A percentile compares a stretch with the other conserved stretches of the same genome.
phyloP scores from a whole-genome alignment of 2,329 filamentous ascomycete species.

The Alternaria ventricosa region DNA sequence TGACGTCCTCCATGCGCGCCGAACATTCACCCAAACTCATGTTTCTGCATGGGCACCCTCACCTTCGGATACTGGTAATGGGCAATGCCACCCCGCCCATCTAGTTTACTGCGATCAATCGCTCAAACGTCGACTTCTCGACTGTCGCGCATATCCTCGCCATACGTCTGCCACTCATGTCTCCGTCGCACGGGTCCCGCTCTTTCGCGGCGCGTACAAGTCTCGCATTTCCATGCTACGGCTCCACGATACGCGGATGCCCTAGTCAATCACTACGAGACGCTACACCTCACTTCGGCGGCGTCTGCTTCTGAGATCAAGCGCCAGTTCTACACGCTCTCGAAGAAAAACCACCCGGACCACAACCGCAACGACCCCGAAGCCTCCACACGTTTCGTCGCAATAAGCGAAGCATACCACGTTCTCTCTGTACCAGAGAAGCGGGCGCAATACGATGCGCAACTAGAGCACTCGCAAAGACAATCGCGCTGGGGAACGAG shows the following conservation, averaged over 20 bases:
- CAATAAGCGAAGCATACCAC: constrained; percentile 83
- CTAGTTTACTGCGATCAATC: constrained; percentile 19
- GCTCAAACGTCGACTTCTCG: background rate
- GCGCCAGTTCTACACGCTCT: constrained; percentile 90
- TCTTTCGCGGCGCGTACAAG: constrained; percentile 15
- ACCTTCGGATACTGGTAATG: constrained; percentile 15
- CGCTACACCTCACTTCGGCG: constrained; percentile 71
- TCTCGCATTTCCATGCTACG: constrained; percentile 55
- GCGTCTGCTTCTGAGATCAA: constrained; percentile 83
- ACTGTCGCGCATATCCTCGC: background rate
- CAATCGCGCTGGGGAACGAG: constrained; percentile 37
- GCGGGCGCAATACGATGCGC: constrained; percentile 81
- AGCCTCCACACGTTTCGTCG: constrained; percentile 78
- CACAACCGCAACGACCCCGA: constrained; percentile 78
- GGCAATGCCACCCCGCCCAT: constrained; percentile 38
- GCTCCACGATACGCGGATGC: constrained; percentile 44
- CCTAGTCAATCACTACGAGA: constrained; percentile 77
- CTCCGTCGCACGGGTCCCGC: constrained; percentile 13
- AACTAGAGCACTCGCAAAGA: constrained; percentile 56
- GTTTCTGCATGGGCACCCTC: constrained; percentile 2
- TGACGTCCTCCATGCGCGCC: constrained; percentile 35
- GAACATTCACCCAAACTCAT: constrained; percentile 13
- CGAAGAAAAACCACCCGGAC: constrained; percentile 92
- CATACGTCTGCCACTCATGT: constrained; percentile 30
- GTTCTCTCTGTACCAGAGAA: constrained; percentile 75